Conservation (phyloP, 257 asterid species). For the Primulina tabacum region DNA sequence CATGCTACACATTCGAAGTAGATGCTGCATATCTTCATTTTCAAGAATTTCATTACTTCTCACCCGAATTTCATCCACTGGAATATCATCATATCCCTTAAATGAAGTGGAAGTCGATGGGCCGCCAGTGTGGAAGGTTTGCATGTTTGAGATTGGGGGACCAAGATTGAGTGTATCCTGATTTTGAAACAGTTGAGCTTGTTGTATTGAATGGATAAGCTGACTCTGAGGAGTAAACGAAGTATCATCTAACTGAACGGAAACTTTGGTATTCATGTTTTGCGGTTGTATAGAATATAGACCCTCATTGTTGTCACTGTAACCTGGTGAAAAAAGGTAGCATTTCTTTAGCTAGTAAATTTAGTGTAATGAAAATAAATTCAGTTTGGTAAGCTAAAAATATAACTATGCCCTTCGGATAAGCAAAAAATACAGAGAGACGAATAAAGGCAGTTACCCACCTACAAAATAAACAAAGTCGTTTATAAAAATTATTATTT, state of each 20-base stretch:
- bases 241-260: constrained; percentile 41
- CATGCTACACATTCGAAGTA: constrained; percentile 72
- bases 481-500: too few relatives aligned
- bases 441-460: background rate
- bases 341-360: constrained; percentile 15
- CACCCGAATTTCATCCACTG: constrained; percentile 80
- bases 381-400: background rate
- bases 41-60: constrained; percentile 95
- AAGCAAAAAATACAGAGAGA: background rate
- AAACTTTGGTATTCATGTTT: constrained; percentile 51
- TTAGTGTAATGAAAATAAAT: background rate
- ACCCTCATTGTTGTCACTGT: constrained; percentile 40
- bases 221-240: constrained; percentile 43
- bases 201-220: constrained; percentile 41
- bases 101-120: constrained; percentile 49
- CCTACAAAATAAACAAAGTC: background rate
- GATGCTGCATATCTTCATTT: constrained; percentile 88
- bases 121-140: constrained; percentile 47
- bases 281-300: constrained; percentile 50
- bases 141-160: constrained; percentile 51
- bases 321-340: constrained; percentile 45
- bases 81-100: constrained; percentile 57
- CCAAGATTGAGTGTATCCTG: constrained; percentile 58
- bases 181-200: constrained; percentile 48
- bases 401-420: background rate